A percentile compares a stretch with the other conserved stretches of the same genome.
Evolutionary conservation across 1,284 basidiomycete species (phyloP).

Genomic region (Leccinum angustisporum): DNA sequence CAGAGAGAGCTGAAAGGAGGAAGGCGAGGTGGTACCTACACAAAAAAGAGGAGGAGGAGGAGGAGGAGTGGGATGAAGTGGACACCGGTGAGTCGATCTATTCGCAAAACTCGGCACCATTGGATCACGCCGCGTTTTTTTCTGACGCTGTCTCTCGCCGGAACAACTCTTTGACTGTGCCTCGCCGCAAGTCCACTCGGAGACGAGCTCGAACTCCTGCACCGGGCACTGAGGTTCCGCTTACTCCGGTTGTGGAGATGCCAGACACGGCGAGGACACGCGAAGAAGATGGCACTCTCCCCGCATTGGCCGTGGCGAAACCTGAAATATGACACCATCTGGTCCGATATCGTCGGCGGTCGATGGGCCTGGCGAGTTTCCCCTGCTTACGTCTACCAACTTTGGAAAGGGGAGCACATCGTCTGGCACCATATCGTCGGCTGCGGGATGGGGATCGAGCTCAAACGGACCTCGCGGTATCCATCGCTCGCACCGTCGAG

Average conservation of each 20-base stretch:
- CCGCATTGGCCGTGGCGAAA: conserved; percentile 4
- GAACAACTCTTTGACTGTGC: background rate
- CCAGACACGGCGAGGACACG: conserved; percentile 13
- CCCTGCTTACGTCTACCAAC: conserved; percentile 27
- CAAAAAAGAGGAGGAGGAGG: background rate
- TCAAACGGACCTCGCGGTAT: conserved; percentile 28
- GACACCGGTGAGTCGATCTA: conserved; percentile 19
- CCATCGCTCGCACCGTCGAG: conserved; percentile 29
- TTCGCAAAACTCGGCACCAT: conserved; percentile 26
- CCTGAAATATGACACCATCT: conserved; percentile 11
- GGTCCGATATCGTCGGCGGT: conserved; percentile 9
- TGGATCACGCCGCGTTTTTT: conserved; percentile 14
- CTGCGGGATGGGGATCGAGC: background rate
- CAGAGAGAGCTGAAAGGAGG: background rate
- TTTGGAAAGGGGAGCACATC: conserved; percentile 27
- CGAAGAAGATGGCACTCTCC: background rate
- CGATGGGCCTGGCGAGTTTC: conserved; percentile 10
- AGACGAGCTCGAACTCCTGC: conserved; percentile 4
- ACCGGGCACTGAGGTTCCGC: conserved; percentile 6
- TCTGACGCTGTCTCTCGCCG: conserved; percentile 2
- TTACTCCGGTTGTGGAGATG: conserved; percentile 23
- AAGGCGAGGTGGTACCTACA: background rate
- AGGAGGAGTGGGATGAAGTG: conserved; percentile 2
- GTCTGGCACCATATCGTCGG: conserved; percentile 23
- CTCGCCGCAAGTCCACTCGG: conserved; percentile 15